Base-by-base conservation (phyloP, 768 basidiomycete species). In the Harrya chromipes region DNA sequence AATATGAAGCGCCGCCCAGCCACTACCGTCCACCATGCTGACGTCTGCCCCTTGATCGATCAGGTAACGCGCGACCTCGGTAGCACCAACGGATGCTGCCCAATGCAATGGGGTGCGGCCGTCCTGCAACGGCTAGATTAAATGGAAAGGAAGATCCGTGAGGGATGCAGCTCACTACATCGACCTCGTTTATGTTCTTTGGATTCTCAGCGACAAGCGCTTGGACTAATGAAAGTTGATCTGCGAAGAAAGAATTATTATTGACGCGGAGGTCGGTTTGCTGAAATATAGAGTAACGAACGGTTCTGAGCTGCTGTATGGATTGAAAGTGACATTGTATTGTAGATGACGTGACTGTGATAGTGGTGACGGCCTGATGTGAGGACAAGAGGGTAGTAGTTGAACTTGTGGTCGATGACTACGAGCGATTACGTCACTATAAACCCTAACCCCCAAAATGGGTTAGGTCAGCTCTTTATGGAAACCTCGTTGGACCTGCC, bases 101-200 rank as follows among this genome's bases (percentile, higher is more conserved):
- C 89, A 91, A 60, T 93, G 90, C n/a, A 93, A 69, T 9, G 90
- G 79, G 0, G 90, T 89, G 29, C 90, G 76, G 34, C 77, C 84
- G 64, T 93, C 90, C 88, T 90, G 51, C 45, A 37, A 39, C 17
- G 12, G 16, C 46, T 6, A 19, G 4, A 17, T 29, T 34, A 23
- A 6, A 21, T 19, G 8, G 12, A 4, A 0, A 1, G 4, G 10
- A 3, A 12, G 8, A 2, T 6, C 0, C 6, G 33, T 0, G 23
- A 40, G 39, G 5, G 14, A 40, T 19, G 12, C 1, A 16, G 52
- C 72, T 44, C 69, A 90, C 89, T 57, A 64, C 74, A 65, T 92
- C 90, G 0, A 73, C 59, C 4, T 82, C 71, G 63, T 89, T 79
- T 23, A 88, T 70, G 37, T 79, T 72, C 46, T 74, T 75, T 12